Base-by-base conservation (phyloP, 768 basidiomycete species). In the Mycena olivaceomarginata region DNA sequence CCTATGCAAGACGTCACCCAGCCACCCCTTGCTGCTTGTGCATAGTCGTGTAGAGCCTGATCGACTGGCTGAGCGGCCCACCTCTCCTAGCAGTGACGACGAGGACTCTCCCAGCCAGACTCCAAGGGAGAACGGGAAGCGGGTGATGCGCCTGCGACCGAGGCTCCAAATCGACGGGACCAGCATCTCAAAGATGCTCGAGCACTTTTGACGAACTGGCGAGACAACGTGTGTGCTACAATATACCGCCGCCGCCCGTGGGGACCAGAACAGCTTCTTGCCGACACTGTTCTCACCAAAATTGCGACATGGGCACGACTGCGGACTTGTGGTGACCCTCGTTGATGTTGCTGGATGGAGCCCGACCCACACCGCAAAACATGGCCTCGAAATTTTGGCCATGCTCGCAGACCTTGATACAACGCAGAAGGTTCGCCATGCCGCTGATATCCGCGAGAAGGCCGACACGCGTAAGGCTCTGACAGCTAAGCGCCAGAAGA, bases 301-400 rank as follows among this genome's bases (percentile, higher is more conserved):
- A 22, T 56, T 56, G n/a, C 53, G 53, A 56, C 53, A n/a, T 9
- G 53, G 9, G 53, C 53, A 22, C 53, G 15, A 10, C 22, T 56
- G 53, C n/a, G 22, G 22, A 22, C 53, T 15, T 16, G 77, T 37
- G 78, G 70, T 0, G 82, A 83, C n/a, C 60, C 67, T 83, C 10
- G 56, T 66, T 16, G 53, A 13, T 31, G 31, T 3, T 25, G 74
- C 22, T n/a, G 67, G 45, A 25, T 81, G 67, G 70, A 73, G 43
- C 56, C 64, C 22, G n/a, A 72, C 45, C 1, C 79, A 75, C n/a
- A 78, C 78, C 1, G 56, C 75, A 13, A 48, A 48, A 13, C 82
- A 84, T 70, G 83, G 84, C 0, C 41, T 51, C 20, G 82, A 78
- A 2, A 56, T 85, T 4, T 65, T 85, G 6, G 18, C 11, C 6